Percentiles rank a stretch among this genome's conserved stretches.
Conservation (phyloP, 306 rosid genomes). For the Cicer yamashitae region DNA sequence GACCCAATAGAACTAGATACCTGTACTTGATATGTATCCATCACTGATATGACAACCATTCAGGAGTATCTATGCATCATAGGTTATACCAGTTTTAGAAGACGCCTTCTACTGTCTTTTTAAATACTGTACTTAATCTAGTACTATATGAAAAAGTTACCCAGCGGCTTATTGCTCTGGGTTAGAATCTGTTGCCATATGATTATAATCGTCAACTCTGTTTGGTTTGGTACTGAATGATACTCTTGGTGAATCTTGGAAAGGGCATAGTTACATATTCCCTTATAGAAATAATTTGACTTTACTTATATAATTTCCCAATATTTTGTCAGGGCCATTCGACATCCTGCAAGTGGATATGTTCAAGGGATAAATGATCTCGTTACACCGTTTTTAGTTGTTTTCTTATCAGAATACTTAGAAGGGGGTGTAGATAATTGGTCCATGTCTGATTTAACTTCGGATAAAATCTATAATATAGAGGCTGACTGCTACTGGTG, state of each 20-base stretch:
- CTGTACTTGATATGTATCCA: slow-evolving; percentile 13
- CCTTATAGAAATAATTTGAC: slow-evolving; percentile 34
- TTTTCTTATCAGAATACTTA: slow-evolving; percentile 83
- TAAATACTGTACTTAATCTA: slow-evolving; percentile 17
- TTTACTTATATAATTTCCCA: slow-evolving; percentile 39
- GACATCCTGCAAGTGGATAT: slow-evolving; percentile 99
- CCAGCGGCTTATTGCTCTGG: neutral
- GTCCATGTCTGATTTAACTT: slow-evolving; percentile 75
- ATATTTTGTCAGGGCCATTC: slow-evolving; percentile 85
- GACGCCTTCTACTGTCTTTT: slow-evolving; percentile 27
- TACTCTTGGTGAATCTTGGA: slow-evolving; percentile 26
- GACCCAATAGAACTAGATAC: neutral
- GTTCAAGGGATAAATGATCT: slow-evolving; percentile 99
- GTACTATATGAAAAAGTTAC: slow-evolving; percentile 33
- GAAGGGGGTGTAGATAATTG: slow-evolving; percentile 78
- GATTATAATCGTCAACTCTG: slow-evolving; percentile 17
- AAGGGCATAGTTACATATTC: slow-evolving; percentile 4
- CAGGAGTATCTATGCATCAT: slow-evolving; percentile 28
- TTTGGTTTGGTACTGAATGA: neutral
- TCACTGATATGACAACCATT: slow-evolving; percentile 18
- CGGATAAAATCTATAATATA: slow-evolving; percentile 63
- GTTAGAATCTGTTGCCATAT: slow-evolving; percentile 15
- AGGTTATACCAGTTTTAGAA: slow-evolving; percentile 6
- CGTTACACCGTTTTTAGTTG: slow-evolving; percentile 90
- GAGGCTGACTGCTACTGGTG: slow-evolving; percentile 99